Evolutionary conservation across 495 filamentous ascomycete genomes (phyloP).

Genomic region (Apiosordaria backusii): DNA sequence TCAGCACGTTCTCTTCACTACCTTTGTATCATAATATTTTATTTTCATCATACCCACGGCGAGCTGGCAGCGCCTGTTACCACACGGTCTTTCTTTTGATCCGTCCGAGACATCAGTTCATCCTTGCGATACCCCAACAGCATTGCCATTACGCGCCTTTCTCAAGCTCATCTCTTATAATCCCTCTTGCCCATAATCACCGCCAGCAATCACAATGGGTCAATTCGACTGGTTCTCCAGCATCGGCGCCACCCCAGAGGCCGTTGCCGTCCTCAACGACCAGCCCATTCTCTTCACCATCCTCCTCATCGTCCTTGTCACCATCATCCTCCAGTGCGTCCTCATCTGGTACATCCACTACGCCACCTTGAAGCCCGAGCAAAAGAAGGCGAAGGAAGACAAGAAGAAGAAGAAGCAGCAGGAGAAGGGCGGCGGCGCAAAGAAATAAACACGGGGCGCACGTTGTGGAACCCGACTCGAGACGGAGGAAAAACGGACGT

Average conservation of each 20-base stretch:
- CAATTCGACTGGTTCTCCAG: constrained; percentile 48
- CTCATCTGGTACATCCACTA: constrained; percentile 51
- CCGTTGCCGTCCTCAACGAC: constrained; percentile 51
- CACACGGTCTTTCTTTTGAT: background rate
- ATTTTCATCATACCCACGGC: background rate
- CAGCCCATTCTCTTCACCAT: constrained; percentile 51
- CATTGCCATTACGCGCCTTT: background rate
- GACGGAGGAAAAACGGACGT: background rate
- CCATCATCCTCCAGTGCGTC: constrained; percentile 38
- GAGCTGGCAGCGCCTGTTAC: background rate
- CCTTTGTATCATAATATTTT: background rate
- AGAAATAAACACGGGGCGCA: constrained; percentile 10
- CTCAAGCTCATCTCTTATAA: background rate
- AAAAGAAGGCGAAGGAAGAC: constrained; percentile 45
- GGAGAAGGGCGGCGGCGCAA: constrained; percentile 32
- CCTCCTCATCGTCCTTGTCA: constrained; percentile 46
- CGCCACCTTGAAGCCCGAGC: constrained; percentile 50
- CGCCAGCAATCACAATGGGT: constrained; percentile 29
- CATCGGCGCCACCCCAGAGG: constrained; percentile 47
- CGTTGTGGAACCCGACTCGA: background rate
- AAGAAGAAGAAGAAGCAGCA: constrained; percentile 42
- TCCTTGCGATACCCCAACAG: background rate
- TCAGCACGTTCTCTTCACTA: background rate
- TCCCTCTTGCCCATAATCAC: background rate
- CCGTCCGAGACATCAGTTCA: background rate